Conservation (phyloP, 2,329 filamentous ascomycete species). For the Botryosphaeria agaves region DNA sequence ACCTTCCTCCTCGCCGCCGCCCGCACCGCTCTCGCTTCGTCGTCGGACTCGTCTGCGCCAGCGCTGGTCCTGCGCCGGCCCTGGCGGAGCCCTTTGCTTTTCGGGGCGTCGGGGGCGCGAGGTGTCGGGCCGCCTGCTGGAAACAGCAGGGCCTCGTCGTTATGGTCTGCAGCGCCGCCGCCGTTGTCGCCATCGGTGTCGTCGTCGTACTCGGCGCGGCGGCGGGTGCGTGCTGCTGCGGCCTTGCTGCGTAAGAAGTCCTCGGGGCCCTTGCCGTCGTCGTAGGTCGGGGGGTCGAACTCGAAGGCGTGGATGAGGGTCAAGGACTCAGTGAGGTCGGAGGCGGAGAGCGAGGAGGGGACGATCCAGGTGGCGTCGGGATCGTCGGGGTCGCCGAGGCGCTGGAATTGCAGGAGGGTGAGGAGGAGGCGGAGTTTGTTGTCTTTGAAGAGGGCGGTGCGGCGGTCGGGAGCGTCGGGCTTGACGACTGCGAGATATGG, state of each 20-base stretch:
- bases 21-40: constrained; percentile 42
- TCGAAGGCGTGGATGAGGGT: constrained; percentile 62
- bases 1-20: constrained; percentile 45
- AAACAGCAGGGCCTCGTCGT: constrained; percentile 44
- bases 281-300: constrained; percentile 59
- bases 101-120: constrained; percentile 35
- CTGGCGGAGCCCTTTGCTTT: no score
- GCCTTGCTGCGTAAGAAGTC: constrained; percentile 63
- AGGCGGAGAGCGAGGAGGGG: constrained; percentile 45
- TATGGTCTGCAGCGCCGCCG: constrained; percentile 38
- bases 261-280: constrained; percentile 56
- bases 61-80: constrained; percentile 36
- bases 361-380: constrained; percentile 65
- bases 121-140: constrained; percentile 49
- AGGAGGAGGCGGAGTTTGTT: constrained; percentile 74
- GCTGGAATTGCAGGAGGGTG: constrained; percentile 53
- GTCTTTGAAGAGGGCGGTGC: constrained; percentile 73
- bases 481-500: no score
- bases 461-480: constrained; percentile 47
- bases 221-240: constrained; percentile 26
- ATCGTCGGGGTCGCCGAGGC: constrained; percentile 50
- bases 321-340: constrained; percentile 49
- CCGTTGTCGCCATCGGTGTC: constrained; percentile 42
- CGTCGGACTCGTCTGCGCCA: constrained; percentile 37
- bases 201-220: constrained; percentile 52